phyloP scores from a whole-genome alignment of 768 basidiomycete genomes.

The Strobilomyces dryophilus region DNA sequence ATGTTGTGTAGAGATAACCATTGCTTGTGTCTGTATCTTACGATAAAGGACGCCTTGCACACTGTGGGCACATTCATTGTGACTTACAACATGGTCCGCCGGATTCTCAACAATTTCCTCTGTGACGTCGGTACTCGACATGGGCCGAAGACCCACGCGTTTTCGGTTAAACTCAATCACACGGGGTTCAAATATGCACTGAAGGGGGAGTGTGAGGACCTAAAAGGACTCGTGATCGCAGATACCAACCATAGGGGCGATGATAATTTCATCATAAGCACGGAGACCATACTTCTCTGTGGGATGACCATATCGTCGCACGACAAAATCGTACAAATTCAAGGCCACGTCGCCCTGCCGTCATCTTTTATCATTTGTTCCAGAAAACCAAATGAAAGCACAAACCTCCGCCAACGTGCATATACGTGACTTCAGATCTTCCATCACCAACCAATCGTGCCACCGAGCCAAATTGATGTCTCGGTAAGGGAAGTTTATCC shows the following conservation, averaged over 20 bases:
- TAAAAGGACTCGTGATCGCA: not conserved
- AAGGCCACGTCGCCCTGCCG: constrained; percentile 81
- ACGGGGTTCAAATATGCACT: constrained; percentile 93
- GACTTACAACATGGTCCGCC: constrained; percentile 48
- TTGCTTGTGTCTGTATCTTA: constrained; percentile 71
- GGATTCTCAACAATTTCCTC: constrained; percentile 69
- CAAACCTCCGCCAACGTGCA: constrained; percentile 87
- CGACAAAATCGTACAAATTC: constrained; percentile 87
- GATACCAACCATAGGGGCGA: constrained; percentile 82
- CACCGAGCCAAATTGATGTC: constrained; percentile 71
- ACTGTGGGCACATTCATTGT: not conserved
- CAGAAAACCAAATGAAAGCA: constrained; percentile 5
- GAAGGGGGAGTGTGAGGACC: not conserved
- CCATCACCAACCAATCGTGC: constrained; percentile 90
- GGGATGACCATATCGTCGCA: constrained; percentile 67
- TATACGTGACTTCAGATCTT: constrained; percentile 81
- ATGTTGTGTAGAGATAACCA: constrained; percentile 88
- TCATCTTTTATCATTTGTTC: constrained; percentile 3
- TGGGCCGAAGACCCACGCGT: constrained; percentile 43
- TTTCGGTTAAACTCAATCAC: constrained; percentile 88
- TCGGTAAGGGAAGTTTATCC: constrained; percentile 84
- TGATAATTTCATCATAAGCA: constrained; percentile 92
- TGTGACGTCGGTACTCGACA: constrained; percentile 57
- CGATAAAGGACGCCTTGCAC: constrained; percentile 2
- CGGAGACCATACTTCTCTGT: constrained; percentile 88